These are phyloP conservation scores for Globisporangium radiosum DNA, from an alignment of 352 stramenopile species.

Conservation along the genomic window DNA sequence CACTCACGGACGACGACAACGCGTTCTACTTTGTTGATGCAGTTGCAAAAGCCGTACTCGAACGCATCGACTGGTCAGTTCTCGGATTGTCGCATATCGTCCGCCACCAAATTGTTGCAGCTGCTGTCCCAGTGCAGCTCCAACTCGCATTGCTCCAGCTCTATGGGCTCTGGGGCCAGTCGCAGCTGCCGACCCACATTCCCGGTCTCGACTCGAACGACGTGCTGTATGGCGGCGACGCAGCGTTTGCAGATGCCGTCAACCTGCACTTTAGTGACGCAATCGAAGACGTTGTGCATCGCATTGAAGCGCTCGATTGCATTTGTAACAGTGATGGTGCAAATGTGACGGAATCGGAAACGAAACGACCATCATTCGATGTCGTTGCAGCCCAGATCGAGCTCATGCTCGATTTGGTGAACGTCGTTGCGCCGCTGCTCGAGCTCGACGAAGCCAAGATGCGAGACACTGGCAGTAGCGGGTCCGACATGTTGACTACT, in stretches of 20 bases:
- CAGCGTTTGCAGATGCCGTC: conserved; percentile 44
- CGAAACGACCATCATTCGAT: neutral
- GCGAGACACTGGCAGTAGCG: neutral
- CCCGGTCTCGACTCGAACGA: conserved; percentile 79
- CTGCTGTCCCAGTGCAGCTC: conserved; percentile 26
- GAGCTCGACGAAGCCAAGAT: conserved; percentile 20
- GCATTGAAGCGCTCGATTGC: conserved; percentile 33
- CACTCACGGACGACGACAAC: conserved; percentile 55
- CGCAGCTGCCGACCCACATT: conserved; percentile 25
- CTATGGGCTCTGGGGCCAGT: conserved; percentile 58
- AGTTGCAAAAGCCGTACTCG: conserved; percentile 58
- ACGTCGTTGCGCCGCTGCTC: conserved; percentile 29
- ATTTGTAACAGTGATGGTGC: neutral
- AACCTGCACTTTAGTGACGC: conserved; percentile 34
- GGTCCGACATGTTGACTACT: no score
- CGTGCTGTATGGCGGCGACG: conserved; percentile 67
- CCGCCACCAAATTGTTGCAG: conserved; percentile 8
- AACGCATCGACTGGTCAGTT: conserved; percentile 32
- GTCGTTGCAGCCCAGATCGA: conserved; percentile 26
- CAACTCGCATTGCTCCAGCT: conserved; percentile 42
- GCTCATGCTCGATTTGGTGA: conserved; percentile 63
- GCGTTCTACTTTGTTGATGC: conserved; percentile 86
- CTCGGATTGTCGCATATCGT: conserved; percentile 1
- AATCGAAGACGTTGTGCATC: conserved; percentile 41
- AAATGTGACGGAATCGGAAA: neutral